phyloP scores from a whole-genome alignment of 306 rosid genomes.

The Cucurbita pepo region DNA sequence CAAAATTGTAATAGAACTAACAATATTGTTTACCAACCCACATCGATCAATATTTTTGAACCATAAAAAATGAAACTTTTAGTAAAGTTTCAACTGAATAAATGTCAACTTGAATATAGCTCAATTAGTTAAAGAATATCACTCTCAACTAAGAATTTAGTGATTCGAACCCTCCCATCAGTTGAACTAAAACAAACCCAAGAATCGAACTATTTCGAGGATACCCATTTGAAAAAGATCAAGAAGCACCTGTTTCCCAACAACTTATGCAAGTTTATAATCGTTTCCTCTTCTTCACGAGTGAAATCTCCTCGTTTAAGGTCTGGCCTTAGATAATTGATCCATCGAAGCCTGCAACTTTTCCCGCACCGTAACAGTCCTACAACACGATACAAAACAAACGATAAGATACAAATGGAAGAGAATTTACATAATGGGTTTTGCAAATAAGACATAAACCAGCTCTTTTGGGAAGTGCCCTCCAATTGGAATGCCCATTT shows the following conservation, averaged over 20 bases:
- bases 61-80: too few relatives aligned
- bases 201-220: too few relatives aligned
- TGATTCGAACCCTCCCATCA: too few relatives aligned
- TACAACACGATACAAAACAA: not conserved
- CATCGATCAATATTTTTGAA: too few relatives aligned
- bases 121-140: too few relatives aligned
- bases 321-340: not conserved
- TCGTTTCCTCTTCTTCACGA: not conserved
- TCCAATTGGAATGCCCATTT: constrained; percentile 10
- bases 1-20: not conserved
- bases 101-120: too few relatives aligned
- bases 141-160: too few relatives aligned
- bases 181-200: too few relatives aligned
- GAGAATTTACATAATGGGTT: not conserved
- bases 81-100: too few relatives aligned
- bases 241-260: not conserved
- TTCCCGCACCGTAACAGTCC: not conserved
- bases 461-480: not conserved
- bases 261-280: not conserved
- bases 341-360: constrained; percentile 1
- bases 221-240: too few relatives aligned
- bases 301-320: constrained; percentile 1
- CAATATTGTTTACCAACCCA: not conserved
- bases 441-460: not conserved
- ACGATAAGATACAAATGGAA: not conserved